Evolutionary conservation across 1,284 basidiomycete genomes (phyloP).

Genomic region (Gomphus sp.): DNA sequence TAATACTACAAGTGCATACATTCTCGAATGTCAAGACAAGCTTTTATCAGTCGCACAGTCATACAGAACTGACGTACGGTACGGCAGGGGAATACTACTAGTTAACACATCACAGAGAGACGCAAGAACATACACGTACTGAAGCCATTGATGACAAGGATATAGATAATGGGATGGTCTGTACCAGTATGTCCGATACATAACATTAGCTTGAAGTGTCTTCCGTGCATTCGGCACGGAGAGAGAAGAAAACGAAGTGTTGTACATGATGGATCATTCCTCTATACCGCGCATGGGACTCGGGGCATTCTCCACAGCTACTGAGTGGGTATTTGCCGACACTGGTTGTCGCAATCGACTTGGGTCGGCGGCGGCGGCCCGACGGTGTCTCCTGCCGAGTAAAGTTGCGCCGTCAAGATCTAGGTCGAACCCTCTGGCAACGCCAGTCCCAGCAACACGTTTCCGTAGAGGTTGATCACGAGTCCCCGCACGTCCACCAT

Average conservation of each 20-base stretch:
- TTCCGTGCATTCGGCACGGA: neutral
- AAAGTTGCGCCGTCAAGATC: constrained; percentile 80
- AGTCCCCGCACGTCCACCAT: constrained; percentile 73
- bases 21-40: neutral
- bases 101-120: neutral
- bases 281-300: constrained; percentile 2
- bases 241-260: neutral
- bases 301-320: neutral
- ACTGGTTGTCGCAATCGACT: constrained; percentile 23
- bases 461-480: constrained; percentile 45
- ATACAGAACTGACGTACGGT: neutral
- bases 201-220: neutral
- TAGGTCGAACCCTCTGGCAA: constrained; percentile 59
- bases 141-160: neutral
- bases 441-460: constrained; percentile 25
- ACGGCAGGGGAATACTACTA: neutral
- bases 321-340: neutral
- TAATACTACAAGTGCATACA: too few relatives aligned
- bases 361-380: constrained; percentile 24
- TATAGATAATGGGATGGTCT: neutral
- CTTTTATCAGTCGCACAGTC: neutral
- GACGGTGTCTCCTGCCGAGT: constrained; percentile 57
- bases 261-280: neutral
- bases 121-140: neutral
- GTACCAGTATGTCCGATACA: neutral